These are phyloP conservation scores for Dictyostelium citrinum DNA, from an alignment of 78 protist species.

Conservation along the genomic window DNA sequence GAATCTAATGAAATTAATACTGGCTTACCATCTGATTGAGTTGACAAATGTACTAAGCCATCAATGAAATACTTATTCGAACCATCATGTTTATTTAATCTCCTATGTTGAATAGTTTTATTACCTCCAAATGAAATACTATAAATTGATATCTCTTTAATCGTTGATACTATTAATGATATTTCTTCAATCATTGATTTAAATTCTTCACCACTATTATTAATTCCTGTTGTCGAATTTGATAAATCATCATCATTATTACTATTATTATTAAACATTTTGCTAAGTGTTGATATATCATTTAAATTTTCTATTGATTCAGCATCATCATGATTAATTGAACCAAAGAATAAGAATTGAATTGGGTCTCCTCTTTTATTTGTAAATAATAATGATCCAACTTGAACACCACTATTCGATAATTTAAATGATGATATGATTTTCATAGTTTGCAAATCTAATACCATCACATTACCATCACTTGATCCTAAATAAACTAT, in stretches of 20 bases:
- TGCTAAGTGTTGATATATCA: background rate
- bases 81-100: background rate
- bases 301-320: background rate
- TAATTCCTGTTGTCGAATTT: background rate
- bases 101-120: background rate
- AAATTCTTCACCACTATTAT: background rate
- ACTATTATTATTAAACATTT: background rate
- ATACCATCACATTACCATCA: background rate
- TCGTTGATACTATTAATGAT: background rate
- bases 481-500: background rate
- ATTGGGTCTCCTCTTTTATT: background rate
- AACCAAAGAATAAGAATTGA: background rate
- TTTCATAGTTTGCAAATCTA: conserved; percentile 7
- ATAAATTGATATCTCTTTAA: background rate
- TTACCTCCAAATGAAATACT: background rate
- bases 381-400: background rate
- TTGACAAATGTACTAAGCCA: background rate
- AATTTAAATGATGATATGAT: background rate
- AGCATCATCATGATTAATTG: background rate
- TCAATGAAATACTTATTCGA: background rate
- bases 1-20: background rate
- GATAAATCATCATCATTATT: too few species aligned
- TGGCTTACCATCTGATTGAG: background rate
- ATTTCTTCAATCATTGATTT: background rate
- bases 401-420: background rate